Conservation (phyloP, 192 early-diverging fungal species). For the Kappamyces sp. region DNA sequence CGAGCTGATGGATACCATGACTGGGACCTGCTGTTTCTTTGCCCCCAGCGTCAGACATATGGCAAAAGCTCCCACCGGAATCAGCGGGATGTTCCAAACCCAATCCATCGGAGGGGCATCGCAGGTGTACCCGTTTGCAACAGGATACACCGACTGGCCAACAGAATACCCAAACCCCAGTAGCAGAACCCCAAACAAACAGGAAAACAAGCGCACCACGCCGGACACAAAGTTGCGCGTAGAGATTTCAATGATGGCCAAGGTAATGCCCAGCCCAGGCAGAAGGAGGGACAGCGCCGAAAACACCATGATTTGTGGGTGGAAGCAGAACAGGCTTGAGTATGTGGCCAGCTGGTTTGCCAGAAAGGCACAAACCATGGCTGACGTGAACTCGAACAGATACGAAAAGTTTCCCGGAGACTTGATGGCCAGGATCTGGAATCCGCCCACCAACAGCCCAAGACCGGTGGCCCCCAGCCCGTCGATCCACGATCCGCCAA, state of each 20-base stretch:
- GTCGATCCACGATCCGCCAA: conserved; percentile 34
- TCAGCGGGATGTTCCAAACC: conserved; percentile 55
- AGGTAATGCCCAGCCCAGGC: conserved; percentile 72
- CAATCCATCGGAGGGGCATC: conserved; percentile 5
- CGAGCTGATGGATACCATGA: conserved; percentile 63
- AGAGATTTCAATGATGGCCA: conserved; percentile 79
- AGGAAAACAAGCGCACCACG: conserved; percentile 73
- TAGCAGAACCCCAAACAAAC: conserved; percentile 72
- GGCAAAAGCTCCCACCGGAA: conserved; percentile 45
- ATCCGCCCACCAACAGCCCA: conserved; percentile 27
- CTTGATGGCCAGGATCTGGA: conserved; percentile 17
- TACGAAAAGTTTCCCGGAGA: conserved; percentile 22
- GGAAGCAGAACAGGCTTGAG: conserved; percentile 11
- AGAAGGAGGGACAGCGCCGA: conserved; percentile 31
- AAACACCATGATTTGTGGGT: conserved; percentile 26
- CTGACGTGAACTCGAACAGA: conserved; percentile 36
- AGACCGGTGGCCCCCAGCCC: conserved; percentile 23
- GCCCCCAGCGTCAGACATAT: conserved; percentile 60
- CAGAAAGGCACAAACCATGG: conserved; percentile 27
- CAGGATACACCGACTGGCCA: conserved; percentile 8
- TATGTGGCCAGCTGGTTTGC: conserved; percentile 6
- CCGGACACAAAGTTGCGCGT: conserved; percentile 85
- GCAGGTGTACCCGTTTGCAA: conserved; percentile 1
- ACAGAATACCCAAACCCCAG: conserved; percentile 59
- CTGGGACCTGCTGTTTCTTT: conserved; percentile 57